phyloP scores from a whole-genome alignment of 768 basidiomycete species.

The Rhizopogon rudus region DNA sequence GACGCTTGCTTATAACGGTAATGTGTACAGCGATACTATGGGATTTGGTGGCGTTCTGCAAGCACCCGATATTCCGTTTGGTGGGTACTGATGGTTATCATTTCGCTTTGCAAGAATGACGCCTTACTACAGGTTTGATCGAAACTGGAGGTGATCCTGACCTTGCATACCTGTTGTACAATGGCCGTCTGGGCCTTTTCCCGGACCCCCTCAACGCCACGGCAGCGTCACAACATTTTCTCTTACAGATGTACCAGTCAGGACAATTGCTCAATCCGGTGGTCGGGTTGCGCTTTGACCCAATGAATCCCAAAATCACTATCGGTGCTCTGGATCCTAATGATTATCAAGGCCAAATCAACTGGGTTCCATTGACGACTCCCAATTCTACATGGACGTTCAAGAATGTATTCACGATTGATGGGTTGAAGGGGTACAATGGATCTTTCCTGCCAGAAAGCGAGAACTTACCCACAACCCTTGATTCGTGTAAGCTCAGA shows the following conservation, averaged over 20 bases:
- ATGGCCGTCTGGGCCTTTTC: slow-evolving; percentile 15
- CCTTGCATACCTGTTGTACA: slow-evolving; percentile 16
- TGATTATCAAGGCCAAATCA: slow-evolving; percentile 16
- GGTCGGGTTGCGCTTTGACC: slow-evolving; percentile 19
- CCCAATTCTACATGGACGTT: slow-evolving; percentile 14
- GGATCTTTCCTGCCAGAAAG: slow-evolving; percentile 18
- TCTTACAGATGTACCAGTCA: slow-evolving; percentile 9
- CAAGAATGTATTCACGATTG: slow-evolving; percentile 18
- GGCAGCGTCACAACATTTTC: slow-evolving; percentile 12
- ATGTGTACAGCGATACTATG: slow-evolving; percentile 14
- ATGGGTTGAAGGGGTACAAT: slow-evolving; percentile 26
- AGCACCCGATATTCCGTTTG: slow-evolving; percentile 11
- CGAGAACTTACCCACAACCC: slow-evolving; percentile 11
- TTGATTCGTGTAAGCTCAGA: slow-evolving; percentile 20
- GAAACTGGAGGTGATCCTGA: slow-evolving; percentile 10
- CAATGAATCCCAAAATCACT: slow-evolving; percentile 18
- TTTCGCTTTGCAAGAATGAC: background rate
- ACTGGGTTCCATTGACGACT: slow-evolving; percentile 16
- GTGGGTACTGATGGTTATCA: background rate
- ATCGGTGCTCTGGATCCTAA: slow-evolving; percentile 19
- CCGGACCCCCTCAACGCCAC: slow-evolving; percentile 17
- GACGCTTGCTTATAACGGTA: slow-evolving; percentile 12
- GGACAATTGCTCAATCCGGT: slow-evolving; percentile 18
- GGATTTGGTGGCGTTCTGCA: slow-evolving; percentile 16
- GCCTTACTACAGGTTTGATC: slow-evolving; percentile 10